phyloP scores from a whole-genome alignment of 2,329 filamentous ascomycete genomes.

The Fonsecaea erecta region DNA sequence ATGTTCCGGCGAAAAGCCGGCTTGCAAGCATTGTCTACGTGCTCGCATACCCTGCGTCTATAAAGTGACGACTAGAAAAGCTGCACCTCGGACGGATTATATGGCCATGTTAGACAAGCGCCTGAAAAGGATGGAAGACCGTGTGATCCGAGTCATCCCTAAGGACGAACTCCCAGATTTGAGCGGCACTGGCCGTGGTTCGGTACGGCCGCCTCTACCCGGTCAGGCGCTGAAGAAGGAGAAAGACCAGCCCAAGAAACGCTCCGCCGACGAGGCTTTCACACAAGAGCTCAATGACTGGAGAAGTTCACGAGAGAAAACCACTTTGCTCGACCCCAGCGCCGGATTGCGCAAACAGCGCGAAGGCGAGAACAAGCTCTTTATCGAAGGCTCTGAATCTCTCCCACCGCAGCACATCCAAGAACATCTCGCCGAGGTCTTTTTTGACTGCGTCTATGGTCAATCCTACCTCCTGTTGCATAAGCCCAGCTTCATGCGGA shows the following conservation, averaged over 20 bases:
- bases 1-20: slow-evolving; percentile 95
- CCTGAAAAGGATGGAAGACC: slow-evolving; percentile 94
- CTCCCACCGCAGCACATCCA: slow-evolving; percentile 86
- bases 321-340: slow-evolving; percentile 42
- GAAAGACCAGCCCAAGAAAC: slow-evolving; percentile 66
- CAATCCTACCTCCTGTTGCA: slow-evolving; percentile 94
- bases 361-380: slow-evolving; percentile 74
- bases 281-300: slow-evolving; percentile 79
- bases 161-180: slow-evolving; percentile 77
- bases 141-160: slow-evolving; percentile 93
- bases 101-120: slow-evolving; percentile 99
- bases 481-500: slow-evolving; percentile 96
- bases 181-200: slow-evolving; percentile 72
- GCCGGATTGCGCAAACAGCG: slow-evolving; percentile 61
- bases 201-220: slow-evolving; percentile 78
- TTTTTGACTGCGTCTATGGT: slow-evolving; percentile 94
- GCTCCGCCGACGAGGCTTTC: slow-evolving; percentile 85
- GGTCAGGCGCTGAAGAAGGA: slow-evolving; percentile 61
- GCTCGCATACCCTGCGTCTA: slow-evolving; percentile 96
- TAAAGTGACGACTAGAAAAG: slow-evolving; percentile 93
- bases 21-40: slow-evolving; percentile 92
- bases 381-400: slow-evolving; percentile 80
- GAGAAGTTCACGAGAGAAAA: slow-evolving; percentile 61
- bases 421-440: slow-evolving; percentile 90
- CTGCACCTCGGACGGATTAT: slow-evolving; percentile 92